Evolutionary conservation across 2,329 filamentous ascomycete genomes (phyloP), one percentile per base, ranked within the genome.

Genomic region (Epichloe baconii): DNA sequence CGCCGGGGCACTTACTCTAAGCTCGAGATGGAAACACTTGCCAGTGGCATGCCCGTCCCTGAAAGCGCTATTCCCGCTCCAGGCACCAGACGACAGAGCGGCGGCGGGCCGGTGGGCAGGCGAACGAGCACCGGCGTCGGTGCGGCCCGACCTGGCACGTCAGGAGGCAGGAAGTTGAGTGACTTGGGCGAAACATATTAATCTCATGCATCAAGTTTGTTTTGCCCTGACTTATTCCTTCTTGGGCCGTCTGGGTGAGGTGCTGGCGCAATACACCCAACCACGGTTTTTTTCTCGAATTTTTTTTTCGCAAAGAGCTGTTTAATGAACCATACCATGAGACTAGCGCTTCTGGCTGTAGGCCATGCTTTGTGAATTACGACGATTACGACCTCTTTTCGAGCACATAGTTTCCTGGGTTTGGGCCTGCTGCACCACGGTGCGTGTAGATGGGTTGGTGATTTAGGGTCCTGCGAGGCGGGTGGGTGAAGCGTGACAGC

Each of bases 161-260:
- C 61, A 49, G 66, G 65, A 41, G 59, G 64, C 44, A 67, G 66
- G 58, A 74, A 67, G 55, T 58, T 77, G 51, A 68, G 68, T 53
- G 76, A 78, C 54, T 62, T 77, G 53, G 76, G 75, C 51, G 76
- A 79, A 68, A 78, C 76, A 8, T 79, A 77, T 56, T 78, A 62
- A 54, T 19, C 52, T 41, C 17, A 15, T 4, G 14, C 21, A 6
- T 26, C n/a, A 34, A 12, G 17, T 14, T 15, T 34, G 19, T 41
- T 21, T 31, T 46, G 15, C 15, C 49, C 19, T 42, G 14, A 17
- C 35, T 14, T 36, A n/a, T 21, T 15, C 21, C 36, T 31, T 42
- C 26, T 34, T 46, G 40, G 26, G 44, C 12, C 31, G 36, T 14
- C 31, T 52, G 44, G 50, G 52, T 51, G 42, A 42, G 40, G 49